These are phyloP conservation scores for Yarrowia alimentaria DNA, from an alignment of 805 yeast species.

Conservation along the genomic window DNA sequence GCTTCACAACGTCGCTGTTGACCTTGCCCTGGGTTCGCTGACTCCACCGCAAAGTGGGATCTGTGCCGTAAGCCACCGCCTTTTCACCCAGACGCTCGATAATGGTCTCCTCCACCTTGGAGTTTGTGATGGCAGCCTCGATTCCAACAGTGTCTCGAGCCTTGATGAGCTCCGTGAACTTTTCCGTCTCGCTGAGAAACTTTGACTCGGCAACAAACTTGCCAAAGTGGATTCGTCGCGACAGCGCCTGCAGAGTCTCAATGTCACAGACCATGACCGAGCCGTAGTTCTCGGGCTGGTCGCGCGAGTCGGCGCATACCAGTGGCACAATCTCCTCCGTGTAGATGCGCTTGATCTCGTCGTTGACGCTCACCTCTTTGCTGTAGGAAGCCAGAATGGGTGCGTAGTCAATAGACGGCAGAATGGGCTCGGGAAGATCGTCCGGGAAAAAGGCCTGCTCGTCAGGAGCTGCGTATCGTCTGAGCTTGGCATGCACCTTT, in stretches of 20 bases:
- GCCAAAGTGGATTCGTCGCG: conserved; percentile 94
- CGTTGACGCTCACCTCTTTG: conserved; percentile 72
- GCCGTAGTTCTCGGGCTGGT: conserved; percentile 83
- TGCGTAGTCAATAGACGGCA: conserved; percentile 81
- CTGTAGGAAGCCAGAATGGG: conserved; percentile 71
- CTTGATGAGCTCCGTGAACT: conserved; percentile 62
- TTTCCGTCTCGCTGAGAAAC: conserved; percentile 63
- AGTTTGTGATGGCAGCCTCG: conserved; percentile 77
- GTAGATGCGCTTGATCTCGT: conserved; percentile 64
- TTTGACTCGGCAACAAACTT: conserved; percentile 97
- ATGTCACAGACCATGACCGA: conserved; percentile 83
- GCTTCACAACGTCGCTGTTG: conserved; percentile 76
- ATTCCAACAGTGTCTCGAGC: conserved; percentile 69
- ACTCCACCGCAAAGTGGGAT: conserved; percentile 72
- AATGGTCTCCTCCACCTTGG: conserved; percentile 81
- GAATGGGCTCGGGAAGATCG: conserved; percentile 58
- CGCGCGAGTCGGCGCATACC: conserved; percentile 63
- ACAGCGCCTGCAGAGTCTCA: conserved; percentile 80
- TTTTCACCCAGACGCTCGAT: conserved; percentile 73
- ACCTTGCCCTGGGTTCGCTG: conserved; percentile 69
- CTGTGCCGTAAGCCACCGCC: conserved; percentile 84
- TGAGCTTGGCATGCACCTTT: conserved; percentile 66
- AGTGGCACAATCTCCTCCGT: conserved; percentile 72
- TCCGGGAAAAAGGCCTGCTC: conserved; percentile 86
- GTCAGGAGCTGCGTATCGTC: conserved; percentile 93